A percentile compares a stretch with the other conserved stretches of the same genome.
phyloP scores from a whole-genome alignment of 225 moss, liverwort and hornwort species.

The Lunularia cruciata region DNA sequence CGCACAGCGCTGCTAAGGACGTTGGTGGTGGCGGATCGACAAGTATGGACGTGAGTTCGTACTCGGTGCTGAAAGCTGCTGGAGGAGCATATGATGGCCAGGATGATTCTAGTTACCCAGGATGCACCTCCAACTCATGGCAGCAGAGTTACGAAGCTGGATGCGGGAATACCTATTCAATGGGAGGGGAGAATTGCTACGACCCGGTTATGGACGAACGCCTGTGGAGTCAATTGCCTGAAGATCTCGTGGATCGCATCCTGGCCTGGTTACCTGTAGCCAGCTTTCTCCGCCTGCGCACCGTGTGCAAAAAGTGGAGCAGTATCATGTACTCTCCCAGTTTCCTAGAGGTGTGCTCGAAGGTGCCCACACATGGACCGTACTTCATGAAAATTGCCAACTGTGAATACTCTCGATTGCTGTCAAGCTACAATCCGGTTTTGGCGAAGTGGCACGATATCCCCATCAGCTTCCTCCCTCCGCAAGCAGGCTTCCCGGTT shows the following conservation, averaged over 20 bases:
- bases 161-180: constrained; percentile 23
- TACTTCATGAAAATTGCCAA: constrained; percentile 60
- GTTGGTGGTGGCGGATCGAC: constrained; percentile 5
- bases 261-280: constrained; percentile 72
- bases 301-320: constrained; percentile 79
- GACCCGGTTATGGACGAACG: constrained; percentile 40
- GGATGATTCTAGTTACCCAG: constrained; percentile 25
- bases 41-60: constrained; percentile 42
- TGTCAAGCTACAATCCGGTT: constrained; percentile 49
- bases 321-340: constrained; percentile 63
- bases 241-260: constrained; percentile 64
- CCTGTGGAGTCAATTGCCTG: constrained; percentile 57
- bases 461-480: constrained; percentile 52
- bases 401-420: constrained; percentile 47
- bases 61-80: constrained; percentile 26
- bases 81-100: constrained; percentile 23
- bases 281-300: constrained; percentile 62
- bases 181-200: constrained; percentile 19
- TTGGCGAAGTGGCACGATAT: constrained; percentile 60
- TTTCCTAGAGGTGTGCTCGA: constrained; percentile 66
- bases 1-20: constrained; percentile 15
- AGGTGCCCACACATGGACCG: constrained; percentile 52
- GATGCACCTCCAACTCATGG: constrained; percentile 30
- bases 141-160: constrained; percentile 20
- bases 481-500: constrained; percentile 49